These are phyloP conservation scores for Senecio squalidus DNA, from an alignment of 140 eudicot species.

Conservation along the genomic window DNA sequence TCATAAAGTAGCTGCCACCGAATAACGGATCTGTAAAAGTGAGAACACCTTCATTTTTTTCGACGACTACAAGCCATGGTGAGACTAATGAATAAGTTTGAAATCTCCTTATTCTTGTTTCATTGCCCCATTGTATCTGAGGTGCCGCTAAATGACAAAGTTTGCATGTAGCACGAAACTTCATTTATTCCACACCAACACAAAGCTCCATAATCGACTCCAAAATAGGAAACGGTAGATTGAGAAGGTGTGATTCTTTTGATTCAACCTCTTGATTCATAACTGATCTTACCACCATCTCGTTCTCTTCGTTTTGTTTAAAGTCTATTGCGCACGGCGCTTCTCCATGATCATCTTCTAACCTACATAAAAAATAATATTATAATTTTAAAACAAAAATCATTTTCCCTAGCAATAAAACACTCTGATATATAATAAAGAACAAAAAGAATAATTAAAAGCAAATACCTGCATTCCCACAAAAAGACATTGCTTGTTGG, in stretches of 20 bases:
- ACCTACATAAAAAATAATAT: not conserved
- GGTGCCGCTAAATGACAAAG: not conserved
- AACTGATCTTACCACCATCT: not conserved
- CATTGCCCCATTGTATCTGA: not conserved
- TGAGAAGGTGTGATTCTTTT: not conserved
- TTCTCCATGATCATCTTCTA: not conserved
- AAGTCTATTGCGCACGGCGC: too few relatives aligned
- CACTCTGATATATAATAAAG: too few relatives aligned
- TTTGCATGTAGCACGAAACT: not conserved
- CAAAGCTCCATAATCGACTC: not conserved
- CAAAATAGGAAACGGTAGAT: not conserved
- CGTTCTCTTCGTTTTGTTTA: constrained; percentile 1
- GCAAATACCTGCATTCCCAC: not conserved
- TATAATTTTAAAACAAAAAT: not conserved
- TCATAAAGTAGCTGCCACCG: not conserved
- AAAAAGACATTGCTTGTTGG: not conserved
- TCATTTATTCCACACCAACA: not conserved
- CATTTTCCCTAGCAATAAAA: too few relatives aligned
- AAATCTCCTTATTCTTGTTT: not conserved
- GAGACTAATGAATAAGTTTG: not conserved
- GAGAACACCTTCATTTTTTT: not conserved
- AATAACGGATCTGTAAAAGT: not conserved
- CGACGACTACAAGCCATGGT: not conserved
- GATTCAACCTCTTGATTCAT: not conserved
- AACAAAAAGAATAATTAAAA: not conserved